Evolutionary conservation across 192 early-diverging fungal genomes (phyloP).

Genomic region (Umbelopsis ramanniana): DNA sequence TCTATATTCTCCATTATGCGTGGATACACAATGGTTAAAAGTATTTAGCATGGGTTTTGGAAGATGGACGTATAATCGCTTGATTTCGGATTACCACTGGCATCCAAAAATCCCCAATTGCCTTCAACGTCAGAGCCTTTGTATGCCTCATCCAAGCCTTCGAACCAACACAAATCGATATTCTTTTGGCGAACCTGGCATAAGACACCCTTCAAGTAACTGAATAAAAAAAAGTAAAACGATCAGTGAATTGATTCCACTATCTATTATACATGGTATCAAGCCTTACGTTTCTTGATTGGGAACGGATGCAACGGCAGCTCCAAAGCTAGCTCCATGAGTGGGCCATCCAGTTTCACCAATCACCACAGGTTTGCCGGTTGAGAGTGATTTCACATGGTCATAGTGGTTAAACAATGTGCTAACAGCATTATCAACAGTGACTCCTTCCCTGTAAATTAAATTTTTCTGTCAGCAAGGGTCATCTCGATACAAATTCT

Average conservation of each 20-base stretch:
- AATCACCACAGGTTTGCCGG: conserved; percentile 55
- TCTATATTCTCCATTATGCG: too few relatives aligned
- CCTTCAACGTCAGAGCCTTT: conserved; percentile 47
- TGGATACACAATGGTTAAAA: too few relatives aligned
- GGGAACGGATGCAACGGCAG: conserved; percentile 47
- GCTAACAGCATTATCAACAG: conserved; percentile 49
- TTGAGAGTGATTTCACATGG: conserved; percentile 46
- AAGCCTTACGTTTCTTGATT: conserved; percentile 48
- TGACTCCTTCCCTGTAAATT: conserved; percentile 63
- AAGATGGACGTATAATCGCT: background rate
- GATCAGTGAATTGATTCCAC: too few relatives aligned
- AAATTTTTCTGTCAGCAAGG: conserved; percentile 16
- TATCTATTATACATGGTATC: background rate
- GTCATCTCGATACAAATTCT: background rate
- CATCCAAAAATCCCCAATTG: conserved; percentile 32
- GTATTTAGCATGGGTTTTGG: background rate
- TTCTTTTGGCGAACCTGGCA: conserved; percentile 53
- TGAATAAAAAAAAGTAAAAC: background rate
- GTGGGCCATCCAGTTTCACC: conserved; percentile 70
- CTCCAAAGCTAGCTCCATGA: conserved; percentile 50
- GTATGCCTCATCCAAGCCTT: conserved; percentile 63
- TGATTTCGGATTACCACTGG: conserved; percentile 25
- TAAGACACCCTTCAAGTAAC: conserved; percentile 52
- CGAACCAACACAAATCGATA: conserved; percentile 60
- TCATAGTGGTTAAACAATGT: conserved; percentile 57